Evolutionary conservation across 116 monocot species (phyloP).

Genomic region (Iris pallida): DNA sequence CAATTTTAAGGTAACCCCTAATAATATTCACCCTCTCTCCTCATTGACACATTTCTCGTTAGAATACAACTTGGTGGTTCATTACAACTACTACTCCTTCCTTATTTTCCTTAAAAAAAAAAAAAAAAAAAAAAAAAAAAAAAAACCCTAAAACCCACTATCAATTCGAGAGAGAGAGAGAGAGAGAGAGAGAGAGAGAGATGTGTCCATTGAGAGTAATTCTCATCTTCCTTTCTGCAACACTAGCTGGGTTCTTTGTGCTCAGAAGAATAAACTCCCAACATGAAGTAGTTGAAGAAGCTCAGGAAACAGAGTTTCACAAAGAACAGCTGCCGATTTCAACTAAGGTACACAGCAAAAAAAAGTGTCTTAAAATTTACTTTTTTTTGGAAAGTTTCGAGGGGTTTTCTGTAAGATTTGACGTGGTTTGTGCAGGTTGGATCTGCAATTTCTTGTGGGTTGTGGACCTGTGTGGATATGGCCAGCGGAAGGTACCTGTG

Average conservation of each 20-base stretch:
- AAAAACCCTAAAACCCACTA: too few relatives aligned
- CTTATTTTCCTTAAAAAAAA: too few relatives aligned
- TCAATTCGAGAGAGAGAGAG: too few relatives aligned
- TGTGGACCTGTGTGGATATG: slow-evolving; percentile 79
- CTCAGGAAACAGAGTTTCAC: neutral
- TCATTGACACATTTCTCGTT: too few relatives aligned
- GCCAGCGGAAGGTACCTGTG: slow-evolving; percentile 72
- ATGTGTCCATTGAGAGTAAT: slow-evolving; percentile 83
- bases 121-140: too few relatives aligned
- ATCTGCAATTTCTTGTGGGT: slow-evolving; percentile 35
- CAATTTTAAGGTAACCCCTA: too few relatives aligned
- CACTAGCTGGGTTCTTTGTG: slow-evolving; percentile 53
- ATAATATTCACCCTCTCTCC: too few relatives aligned
- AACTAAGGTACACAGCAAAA: slow-evolving; percentile 2
- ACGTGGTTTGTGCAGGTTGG: slow-evolving; percentile 19
- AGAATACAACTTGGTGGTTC: too few relatives aligned
- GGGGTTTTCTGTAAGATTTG: too few relatives aligned
- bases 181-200: slow-evolving; percentile 6
- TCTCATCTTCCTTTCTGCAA: slow-evolving; percentile 56
- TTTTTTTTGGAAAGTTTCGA: too few relatives aligned
- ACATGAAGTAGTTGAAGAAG: slow-evolving; percentile 11
- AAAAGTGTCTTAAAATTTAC: too few relatives aligned
- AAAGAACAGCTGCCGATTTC: slow-evolving; percentile 3
- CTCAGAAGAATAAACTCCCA: slow-evolving; percentile 28
- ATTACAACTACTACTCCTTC: too few relatives aligned